Evolutionary conservation across 345 rosid species (phyloP), one percentile per base, ranked within the genome.

Genomic region (Hypericum androsaemum): DNA sequence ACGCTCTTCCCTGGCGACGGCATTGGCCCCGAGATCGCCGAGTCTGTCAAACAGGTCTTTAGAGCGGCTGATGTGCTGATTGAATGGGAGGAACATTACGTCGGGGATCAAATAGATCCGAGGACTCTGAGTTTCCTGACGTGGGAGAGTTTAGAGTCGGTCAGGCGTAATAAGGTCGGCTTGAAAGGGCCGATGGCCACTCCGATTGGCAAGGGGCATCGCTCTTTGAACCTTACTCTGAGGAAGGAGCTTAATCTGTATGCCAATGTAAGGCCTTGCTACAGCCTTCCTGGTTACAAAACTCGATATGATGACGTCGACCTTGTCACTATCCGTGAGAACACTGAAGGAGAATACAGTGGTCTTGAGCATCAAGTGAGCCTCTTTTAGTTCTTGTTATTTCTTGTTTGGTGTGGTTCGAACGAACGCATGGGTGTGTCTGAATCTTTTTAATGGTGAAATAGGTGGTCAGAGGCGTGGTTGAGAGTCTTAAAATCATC

Each of bases 141-240:
- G 28, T 88, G 92, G 97, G 97, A 88, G 56, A 94, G 99, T 77
- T 76, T 94, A 59, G 95, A 94, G 71, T 94, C 99, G 12, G 99
- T 94, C 10, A 72, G 96, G 47, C 68, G 60, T 51, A 88, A 94
- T 68, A 61, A 60, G 66, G 94, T 94, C 13, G 99, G 99, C 37
- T 76, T 94, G 74, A 94, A 94, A 82, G 99, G 99, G 36, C 97
- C 99, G 43, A 94, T 94, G 97, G 99, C 99, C 2, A 94, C 99
- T 11, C 97, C 99, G 12, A 89, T 94, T 62, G 99, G 99, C 42
- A 94, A 94, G 70, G 99, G 99, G 50, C 99, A 94, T 64, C 86
- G 99, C 47, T 94, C 99, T 47, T 66, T 94, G 83, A 94, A 88
- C 47, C 72, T 89, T 52, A 88, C 97, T 45, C 75, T 88, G 37